These are phyloP conservation scores for Tuber magnatum DNA, from an alignment of 495 filamentous ascomycete genomes.

Conservation along the genomic window DNA sequence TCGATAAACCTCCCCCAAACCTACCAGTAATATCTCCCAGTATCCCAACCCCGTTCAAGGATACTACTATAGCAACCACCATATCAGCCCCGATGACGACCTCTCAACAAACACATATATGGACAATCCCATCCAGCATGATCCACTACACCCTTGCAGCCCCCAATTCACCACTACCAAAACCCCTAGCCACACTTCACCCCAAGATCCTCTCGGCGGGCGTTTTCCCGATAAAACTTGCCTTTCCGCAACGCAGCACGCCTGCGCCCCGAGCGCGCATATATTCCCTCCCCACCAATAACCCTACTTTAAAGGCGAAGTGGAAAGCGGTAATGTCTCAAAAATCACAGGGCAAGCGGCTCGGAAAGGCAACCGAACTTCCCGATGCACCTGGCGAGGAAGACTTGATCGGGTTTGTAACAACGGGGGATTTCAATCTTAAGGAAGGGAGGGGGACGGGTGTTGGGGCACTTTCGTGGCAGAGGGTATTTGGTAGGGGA, in stretches of 20 bases:
- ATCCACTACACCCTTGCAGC: slow-evolving; percentile 15
- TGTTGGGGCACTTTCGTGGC: slow-evolving; percentile 62
- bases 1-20: slow-evolving; percentile 17
- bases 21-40: neutral
- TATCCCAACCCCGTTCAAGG: slow-evolving; percentile 17
- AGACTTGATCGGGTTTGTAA: slow-evolving; percentile 87
- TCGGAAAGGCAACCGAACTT: slow-evolving; percentile 39
- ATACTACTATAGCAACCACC: slow-evolving; percentile 41
- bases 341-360: slow-evolving; percentile 30
- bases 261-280: slow-evolving; percentile 59
- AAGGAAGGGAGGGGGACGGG: slow-evolving; percentile 68
- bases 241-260: slow-evolving; percentile 53
- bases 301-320: slow-evolving; percentile 45
- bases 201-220: slow-evolving; percentile 34
- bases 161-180: slow-evolving; percentile 20
- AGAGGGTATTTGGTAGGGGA: slow-evolving; percentile 49
- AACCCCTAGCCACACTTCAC: slow-evolving; percentile 11
- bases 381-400: slow-evolving; percentile 62
- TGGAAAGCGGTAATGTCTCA: slow-evolving; percentile 46
- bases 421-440: slow-evolving; percentile 75
- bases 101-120: slow-evolving; percentile 30
- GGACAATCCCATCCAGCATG: slow-evolving; percentile 34
- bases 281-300: slow-evolving; percentile 58
- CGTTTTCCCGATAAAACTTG: slow-evolving; percentile 55
- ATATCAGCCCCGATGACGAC: slow-evolving; percentile 24